These are phyloP conservation scores for Hermanozyma aechmeae DNA, from an alignment of 805 yeast species.

Conservation along the genomic window DNA sequence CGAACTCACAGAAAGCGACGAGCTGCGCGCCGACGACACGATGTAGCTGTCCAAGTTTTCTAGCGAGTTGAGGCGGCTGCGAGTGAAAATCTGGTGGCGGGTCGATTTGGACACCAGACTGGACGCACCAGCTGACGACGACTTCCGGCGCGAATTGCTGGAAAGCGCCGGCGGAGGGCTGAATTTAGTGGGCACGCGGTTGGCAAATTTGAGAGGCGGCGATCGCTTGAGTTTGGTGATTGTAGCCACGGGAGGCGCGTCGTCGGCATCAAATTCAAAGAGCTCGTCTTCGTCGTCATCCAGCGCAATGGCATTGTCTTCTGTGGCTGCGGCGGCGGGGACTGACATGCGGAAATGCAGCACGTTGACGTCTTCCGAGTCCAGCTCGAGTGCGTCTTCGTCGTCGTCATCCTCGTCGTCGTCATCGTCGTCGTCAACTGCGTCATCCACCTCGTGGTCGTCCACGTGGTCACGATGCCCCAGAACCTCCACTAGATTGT, in stretches of 20 bases:
- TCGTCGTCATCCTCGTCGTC: constrained; percentile 17
- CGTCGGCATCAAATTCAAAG: constrained; percentile 20
- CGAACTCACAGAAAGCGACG: constrained; percentile 22
- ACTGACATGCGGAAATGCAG: constrained; percentile 2
- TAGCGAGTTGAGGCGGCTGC: constrained; percentile 32
- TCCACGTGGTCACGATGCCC: no score
- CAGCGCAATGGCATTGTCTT: constrained; percentile 28
- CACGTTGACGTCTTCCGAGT: constrained; percentile 7
- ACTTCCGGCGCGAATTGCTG: constrained; percentile 17
- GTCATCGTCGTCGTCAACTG: constrained; percentile 19
- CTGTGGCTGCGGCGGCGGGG: constrained; percentile 4
- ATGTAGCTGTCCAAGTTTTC: constrained; percentile 35
- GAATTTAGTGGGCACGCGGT: constrained; percentile 28
- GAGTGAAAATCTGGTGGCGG: constrained; percentile 22
- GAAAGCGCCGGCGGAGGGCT: constrained; percentile 27
- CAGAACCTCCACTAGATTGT: no score
- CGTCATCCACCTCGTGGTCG: constrained; percentile 23
- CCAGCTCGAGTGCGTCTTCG: constrained; percentile 6
- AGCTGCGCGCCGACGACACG: constrained; percentile 29
- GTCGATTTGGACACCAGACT: constrained; percentile 7
- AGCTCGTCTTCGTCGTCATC: constrained; percentile 17
- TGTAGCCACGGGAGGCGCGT: constrained; percentile 2
- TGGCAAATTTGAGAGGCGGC: constrained; percentile 32
- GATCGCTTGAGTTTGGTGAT: constrained; percentile 11
- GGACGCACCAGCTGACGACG: constrained; percentile 13